Percentiles rank a stretch among this genome's conserved stretches.
phyloP scores from a whole-genome alignment of 805 yeast species.

The Myxozyma nipponensis region DNA sequence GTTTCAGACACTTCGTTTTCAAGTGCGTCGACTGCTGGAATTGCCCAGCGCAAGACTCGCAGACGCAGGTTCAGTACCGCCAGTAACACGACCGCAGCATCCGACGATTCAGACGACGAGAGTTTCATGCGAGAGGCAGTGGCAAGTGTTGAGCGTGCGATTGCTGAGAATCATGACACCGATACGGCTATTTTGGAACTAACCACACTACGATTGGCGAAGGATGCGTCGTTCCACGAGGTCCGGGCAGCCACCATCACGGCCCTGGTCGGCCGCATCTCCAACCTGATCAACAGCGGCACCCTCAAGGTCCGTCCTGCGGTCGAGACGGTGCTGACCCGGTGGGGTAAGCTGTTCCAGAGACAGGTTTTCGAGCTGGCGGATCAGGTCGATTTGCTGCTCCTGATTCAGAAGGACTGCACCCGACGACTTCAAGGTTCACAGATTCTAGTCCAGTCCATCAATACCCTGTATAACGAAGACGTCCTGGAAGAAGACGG shows the following conservation, averaged over 20 bases:
- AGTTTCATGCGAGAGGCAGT: slow-evolving; percentile 60
- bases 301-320: slow-evolving; percentile 77
- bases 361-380: slow-evolving; percentile 79
- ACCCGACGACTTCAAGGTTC: slow-evolving; percentile 43
- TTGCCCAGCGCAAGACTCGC: slow-evolving; percentile 4
- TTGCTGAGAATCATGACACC: slow-evolving; percentile 85
- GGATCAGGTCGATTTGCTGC: slow-evolving; percentile 72
- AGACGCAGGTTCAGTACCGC: slow-evolving; percentile 26
- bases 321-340: slow-evolving; percentile 63
- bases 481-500: slow-evolving; percentile 82
- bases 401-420: slow-evolving; percentile 45
- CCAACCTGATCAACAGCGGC: slow-evolving; percentile 70
- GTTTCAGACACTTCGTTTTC: slow-evolving; percentile 25
- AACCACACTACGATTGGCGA: slow-evolving; percentile 93
- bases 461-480: slow-evolving; percentile 66
- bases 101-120: slow-evolving; percentile 27
- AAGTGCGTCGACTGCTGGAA: slow-evolving; percentile 1
- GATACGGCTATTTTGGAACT: slow-evolving; percentile 91
- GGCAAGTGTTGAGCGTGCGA: slow-evolving; percentile 87
- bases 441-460: slow-evolving; percentile 47
- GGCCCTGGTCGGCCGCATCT: slow-evolving; percentile 66
- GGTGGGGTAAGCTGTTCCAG: slow-evolving; percentile 77
- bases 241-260: slow-evolving; percentile 76
- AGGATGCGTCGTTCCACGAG: slow-evolving; percentile 92
- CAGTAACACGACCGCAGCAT: slow-evolving; percentile 21